Evolutionary conservation across 352 stramenopile genomes (phyloP), one percentile per base, ranked within the genome.

Genomic region (Globisporangium spinosum): DNA sequence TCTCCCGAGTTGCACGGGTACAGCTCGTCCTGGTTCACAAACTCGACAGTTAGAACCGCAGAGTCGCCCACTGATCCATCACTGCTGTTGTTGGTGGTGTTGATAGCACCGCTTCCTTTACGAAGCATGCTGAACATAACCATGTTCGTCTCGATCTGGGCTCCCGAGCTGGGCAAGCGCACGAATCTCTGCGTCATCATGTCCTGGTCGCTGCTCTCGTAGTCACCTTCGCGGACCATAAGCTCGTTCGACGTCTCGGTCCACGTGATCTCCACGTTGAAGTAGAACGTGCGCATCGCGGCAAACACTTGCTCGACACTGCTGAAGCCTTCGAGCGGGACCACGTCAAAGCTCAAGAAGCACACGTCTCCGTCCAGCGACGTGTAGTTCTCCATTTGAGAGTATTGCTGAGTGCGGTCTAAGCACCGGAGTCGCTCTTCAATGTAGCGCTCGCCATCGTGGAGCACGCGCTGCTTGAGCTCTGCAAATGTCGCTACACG

Each of bases 101-200:
- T 29, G 27, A 29, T 1, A 29, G 27, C 2, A 29, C 27, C 27
- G 27, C 27, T 29, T 29, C 27, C 27, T 29, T 29, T 29, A 29
- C 27, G 27, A 29, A 29, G 27, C 27, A 29, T 56, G 13, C 67
- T 62, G 58, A 74, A 77, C 27, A 76, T 68, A 58, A 77, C 65
- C n/a, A 62, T 75, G 58, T 84, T 88, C 56, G 76, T 77, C 57
- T 78, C 77, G 38, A 83, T 59, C 9, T 80, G 55, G 3, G 80
- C 7, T 1, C 61, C 47, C 10, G 25, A 66, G 45, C 20, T 23
- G 4, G 22, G 34, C 6, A 29, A 23, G 10, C 61, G 61, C 47
- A 66, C 47, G 13, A 66, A 45, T 5, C 61, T 22, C 27, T 66
- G 61, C 3, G 22, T 51, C 29, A 27, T 32, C 10, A 66, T 32